Conservation (phyloP, 495 filamentous ascomycete species). For the Xanthoparmelia taractica region DNA sequence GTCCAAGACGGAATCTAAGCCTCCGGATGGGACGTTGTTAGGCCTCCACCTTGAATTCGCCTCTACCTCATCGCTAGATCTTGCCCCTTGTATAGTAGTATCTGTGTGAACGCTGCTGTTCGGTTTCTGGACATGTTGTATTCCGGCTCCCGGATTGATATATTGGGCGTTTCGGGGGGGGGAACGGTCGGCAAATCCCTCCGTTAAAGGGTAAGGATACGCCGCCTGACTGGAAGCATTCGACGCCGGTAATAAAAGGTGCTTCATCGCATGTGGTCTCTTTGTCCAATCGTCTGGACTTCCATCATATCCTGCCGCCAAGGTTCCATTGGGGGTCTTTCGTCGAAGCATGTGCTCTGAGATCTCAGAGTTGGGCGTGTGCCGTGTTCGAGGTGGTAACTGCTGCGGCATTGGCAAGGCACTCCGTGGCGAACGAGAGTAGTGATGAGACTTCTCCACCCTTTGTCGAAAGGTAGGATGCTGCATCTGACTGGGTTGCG, state of each 20-base stretch:
- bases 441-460: slow-evolving; percentile 33
- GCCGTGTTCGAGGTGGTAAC: slow-evolving; percentile 4
- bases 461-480: slow-evolving; percentile 19
- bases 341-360: slow-evolving; percentile 76
- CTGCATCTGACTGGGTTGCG: slow-evolving; percentile 8
- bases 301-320: slow-evolving; percentile 91
- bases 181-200: slow-evolving; percentile 3
- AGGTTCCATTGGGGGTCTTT: slow-evolving; percentile 89
- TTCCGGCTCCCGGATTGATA: slow-evolving; percentile 28
- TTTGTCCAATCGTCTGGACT: slow-evolving; percentile 65
- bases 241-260: slow-evolving; percentile 71
- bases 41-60: slow-evolving; percentile 14
- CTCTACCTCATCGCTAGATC: slow-evolving; percentile 24
- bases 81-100: slow-evolving; percentile 35
- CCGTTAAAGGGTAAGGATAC: neutral
- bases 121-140: slow-evolving; percentile 33
- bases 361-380: slow-evolving; percentile 11
- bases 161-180: slow-evolving; percentile 30
- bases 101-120: slow-evolving; percentile 24
- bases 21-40: slow-evolving; percentile 25
- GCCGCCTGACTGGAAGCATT: neutral
- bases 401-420: slow-evolving; percentile 10
- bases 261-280: slow-evolving; percentile 74
- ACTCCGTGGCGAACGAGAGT: slow-evolving; percentile 34
- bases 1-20: slow-evolving; percentile 46